A percentile compares a stretch with the other conserved stretches of the same genome.
Conservation (phyloP, 169 alveolate genomes). For the Eimeria brunetti region DNA sequence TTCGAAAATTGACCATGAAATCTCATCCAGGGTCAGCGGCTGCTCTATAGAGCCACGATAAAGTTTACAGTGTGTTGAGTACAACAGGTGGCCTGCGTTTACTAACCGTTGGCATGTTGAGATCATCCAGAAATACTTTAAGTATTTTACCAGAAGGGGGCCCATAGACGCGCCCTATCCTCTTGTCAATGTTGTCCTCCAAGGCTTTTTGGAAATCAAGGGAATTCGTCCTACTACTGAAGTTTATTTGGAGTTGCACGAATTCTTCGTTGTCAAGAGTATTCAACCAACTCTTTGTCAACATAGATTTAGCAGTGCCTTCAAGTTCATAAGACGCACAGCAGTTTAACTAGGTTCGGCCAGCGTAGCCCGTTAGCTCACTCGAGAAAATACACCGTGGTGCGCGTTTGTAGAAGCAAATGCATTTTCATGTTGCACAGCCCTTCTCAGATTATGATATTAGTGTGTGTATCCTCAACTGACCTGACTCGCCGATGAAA, state of each 20-base stretch:
- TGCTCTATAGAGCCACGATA: not conserved
- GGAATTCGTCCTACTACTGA: conserved; percentile 95
- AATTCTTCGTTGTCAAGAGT: conserved; percentile 85
- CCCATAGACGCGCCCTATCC: conserved; percentile 94
- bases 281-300: conserved; percentile 88
- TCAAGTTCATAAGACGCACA: not conserved
- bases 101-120: conserved; percentile 93
- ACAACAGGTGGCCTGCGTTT: not conserved
- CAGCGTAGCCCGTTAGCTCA: not conserved
- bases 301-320: conserved; percentile 95
- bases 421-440: not conserved
- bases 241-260: conserved; percentile 92
- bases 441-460: not conserved
- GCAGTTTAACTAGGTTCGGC: not conserved
- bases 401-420: not conserved
- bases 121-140: conserved; percentile 95
- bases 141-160: conserved; percentile 95
- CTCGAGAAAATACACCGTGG: not conserved
- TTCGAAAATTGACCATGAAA: not conserved
- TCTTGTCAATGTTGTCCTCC: conserved; percentile 94
- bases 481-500: conserved; percentile 95
- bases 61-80: not conserved
- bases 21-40: not conserved
- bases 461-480: not conserved
- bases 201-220: conserved; percentile 91